phyloP scores from a whole-genome alignment of 768 basidiomycete species.

The Boletus insuetus region DNA sequence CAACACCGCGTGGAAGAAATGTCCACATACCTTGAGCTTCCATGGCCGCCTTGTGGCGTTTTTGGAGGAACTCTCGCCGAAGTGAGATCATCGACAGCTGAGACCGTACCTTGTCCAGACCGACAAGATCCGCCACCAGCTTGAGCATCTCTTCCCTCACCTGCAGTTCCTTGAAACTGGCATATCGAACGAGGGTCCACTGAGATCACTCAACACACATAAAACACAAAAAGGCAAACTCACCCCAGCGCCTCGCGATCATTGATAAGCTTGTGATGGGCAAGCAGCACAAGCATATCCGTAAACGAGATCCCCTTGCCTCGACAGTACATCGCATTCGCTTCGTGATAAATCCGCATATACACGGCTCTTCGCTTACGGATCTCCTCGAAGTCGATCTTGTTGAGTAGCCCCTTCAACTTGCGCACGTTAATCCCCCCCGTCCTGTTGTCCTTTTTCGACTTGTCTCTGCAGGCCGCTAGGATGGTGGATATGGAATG shows the following conservation, averaged over 20 bases:
- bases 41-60: slow-evolving; percentile 41
- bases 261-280: slow-evolving; percentile 89
- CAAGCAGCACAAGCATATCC: slow-evolving; percentile 80
- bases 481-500: slow-evolving; percentile 61
- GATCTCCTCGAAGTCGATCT: slow-evolving; percentile 64
- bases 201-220: neutral
- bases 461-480: slow-evolving; percentile 43
- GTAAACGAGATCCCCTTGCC: slow-evolving; percentile 88
- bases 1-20: neutral
- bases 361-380: slow-evolving; percentile 68
- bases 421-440: slow-evolving; percentile 62
- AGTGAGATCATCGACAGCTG: slow-evolving; percentile 70
- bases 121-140: slow-evolving; percentile 79
- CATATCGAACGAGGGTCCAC: neutral
- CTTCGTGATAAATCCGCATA: slow-evolving; percentile 83
- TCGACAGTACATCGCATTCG: slow-evolving; percentile 64
- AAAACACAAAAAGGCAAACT: slow-evolving; percentile 31
- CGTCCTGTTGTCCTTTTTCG: slow-evolving; percentile 34
- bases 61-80: slow-evolving; percentile 63
- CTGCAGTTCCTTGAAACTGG: slow-evolving; percentile 79
- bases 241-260: slow-evolving; percentile 87
- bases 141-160: slow-evolving; percentile 72
- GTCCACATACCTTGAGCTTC: neutral
- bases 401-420: slow-evolving; percentile 53
- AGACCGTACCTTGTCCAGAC: slow-evolving; percentile 81